Conservation (phyloP, 2,329 filamentous ascomycete species). For the Ceratocystis lukuohia region DNA sequence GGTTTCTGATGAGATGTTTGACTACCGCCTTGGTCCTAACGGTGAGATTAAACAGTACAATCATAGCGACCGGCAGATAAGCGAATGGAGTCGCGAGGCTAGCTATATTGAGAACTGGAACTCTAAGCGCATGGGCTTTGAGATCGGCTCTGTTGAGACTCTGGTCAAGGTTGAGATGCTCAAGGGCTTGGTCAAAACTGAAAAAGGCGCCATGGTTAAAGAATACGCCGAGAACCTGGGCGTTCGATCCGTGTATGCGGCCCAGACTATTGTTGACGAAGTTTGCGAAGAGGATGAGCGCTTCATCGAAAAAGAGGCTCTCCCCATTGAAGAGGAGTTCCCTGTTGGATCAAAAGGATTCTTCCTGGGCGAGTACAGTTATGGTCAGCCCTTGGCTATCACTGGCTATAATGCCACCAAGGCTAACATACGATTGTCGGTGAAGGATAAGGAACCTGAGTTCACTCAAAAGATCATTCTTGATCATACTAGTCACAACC, state of each 20-base stretch:
- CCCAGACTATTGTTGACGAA: slow-evolving; percentile 78
- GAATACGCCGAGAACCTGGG: slow-evolving; percentile 80
- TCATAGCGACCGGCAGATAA: slow-evolving; percentile 62
- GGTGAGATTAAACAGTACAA: slow-evolving; percentile 53
- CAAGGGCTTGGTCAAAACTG: slow-evolving; percentile 78
- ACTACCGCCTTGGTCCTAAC: slow-evolving; percentile 59
- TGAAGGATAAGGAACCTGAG: slow-evolving; percentile 60
- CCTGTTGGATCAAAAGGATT: slow-evolving; percentile 72
- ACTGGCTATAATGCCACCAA: slow-evolving; percentile 60
- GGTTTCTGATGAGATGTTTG: slow-evolving; percentile 87
- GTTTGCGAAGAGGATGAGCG: slow-evolving; percentile 84
- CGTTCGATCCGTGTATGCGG: slow-evolving; percentile 78
- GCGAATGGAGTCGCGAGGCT: slow-evolving; percentile 73
- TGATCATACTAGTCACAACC: slow-evolving; percentile 54
- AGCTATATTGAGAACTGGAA: slow-evolving; percentile 74
- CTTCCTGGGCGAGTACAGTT: slow-evolving; percentile 87
- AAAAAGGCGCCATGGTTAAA: slow-evolving; percentile 81
- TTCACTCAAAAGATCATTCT: slow-evolving; percentile 65
- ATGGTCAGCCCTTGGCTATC: slow-evolving; percentile 79
- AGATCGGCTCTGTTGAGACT: slow-evolving; percentile 76
- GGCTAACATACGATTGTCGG: slow-evolving; percentile 65
- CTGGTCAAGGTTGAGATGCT: slow-evolving; percentile 88
- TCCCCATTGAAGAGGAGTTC: slow-evolving; percentile 85
- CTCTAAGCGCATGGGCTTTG: slow-evolving; percentile 78
- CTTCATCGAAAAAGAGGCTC: slow-evolving; percentile 78